Conservation (phyloP, 1,284 basidiomycete genomes). For the Ganoderma resinaceum region DNA sequence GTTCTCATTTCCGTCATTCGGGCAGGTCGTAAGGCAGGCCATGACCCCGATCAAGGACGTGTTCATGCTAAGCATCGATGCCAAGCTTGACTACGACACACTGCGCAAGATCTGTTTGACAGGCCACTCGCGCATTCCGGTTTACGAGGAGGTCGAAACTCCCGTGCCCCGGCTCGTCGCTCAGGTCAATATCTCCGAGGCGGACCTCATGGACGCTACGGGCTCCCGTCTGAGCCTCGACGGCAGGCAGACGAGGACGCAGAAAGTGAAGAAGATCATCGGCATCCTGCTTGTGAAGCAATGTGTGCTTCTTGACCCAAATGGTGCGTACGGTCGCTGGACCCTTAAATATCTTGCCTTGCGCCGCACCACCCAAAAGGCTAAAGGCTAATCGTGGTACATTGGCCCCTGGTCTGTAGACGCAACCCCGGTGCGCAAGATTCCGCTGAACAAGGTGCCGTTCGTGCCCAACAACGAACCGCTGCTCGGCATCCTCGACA, state of each 20-base stretch:
- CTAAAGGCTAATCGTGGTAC: conserved; percentile 15
- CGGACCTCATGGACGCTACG: conserved; percentile 23
- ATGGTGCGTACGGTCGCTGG: conserved; percentile 52
- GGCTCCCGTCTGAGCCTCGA: conserved; percentile 27
- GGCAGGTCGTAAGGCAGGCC: conserved; percentile 49
- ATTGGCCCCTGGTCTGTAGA: conserved; percentile 50
- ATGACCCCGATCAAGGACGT: conserved; percentile 87
- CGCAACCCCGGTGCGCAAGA: conserved; percentile 77
- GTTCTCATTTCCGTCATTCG: not conserved
- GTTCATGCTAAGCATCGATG: conserved; percentile 85
- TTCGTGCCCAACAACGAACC: conserved; percentile 89
- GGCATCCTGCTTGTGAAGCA: conserved; percentile 85
- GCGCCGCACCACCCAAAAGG: conserved; percentile 2
- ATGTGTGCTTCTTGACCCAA: conserved; percentile 89
- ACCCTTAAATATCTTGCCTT: not conserved
- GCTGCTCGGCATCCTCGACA: conserved; percentile 86
- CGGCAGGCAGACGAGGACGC: conserved; percentile 36
- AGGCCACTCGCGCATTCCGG: conserved; percentile 81
- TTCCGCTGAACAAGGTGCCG: conserved; percentile 86
- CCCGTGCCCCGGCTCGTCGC: conserved; percentile 47
- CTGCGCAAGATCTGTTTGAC: conserved; percentile 78
- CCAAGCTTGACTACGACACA: conserved; percentile 81
- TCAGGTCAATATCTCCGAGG: conserved; percentile 26
- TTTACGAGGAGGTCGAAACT: conserved; percentile 76
- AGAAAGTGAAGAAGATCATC: conserved; percentile 78